These are phyloP conservation scores for Aspergillus vadensis DNA, from an alignment of 2,329 filamentous ascomycete species.

Conservation along the genomic window DNA sequence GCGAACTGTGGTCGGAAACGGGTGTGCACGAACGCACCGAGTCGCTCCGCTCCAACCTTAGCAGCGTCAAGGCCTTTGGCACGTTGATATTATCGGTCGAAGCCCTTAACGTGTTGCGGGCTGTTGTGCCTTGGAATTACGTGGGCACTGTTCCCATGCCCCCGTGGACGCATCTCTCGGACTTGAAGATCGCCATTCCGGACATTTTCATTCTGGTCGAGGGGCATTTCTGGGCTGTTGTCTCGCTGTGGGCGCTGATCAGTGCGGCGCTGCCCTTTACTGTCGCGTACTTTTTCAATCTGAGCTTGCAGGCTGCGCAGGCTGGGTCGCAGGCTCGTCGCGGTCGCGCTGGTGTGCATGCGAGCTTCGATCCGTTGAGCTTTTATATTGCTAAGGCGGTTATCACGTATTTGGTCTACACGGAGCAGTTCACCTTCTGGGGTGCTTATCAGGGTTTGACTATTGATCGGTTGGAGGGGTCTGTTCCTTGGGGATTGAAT, in stretches of 20 bases:
- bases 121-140: constrained; percentile 71
- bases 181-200: constrained; percentile 68
- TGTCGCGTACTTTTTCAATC: constrained; percentile 86
- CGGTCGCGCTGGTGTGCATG: constrained; percentile 15
- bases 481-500: constrained; percentile 42
- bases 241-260: constrained; percentile 74
- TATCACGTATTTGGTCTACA: constrained; percentile 78
- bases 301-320: constrained; percentile 59
- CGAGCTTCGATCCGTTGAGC: constrained; percentile 74
- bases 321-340: constrained; percentile 22
- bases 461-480: constrained; percentile 40
- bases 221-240: constrained; percentile 79
- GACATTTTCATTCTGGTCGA: constrained; percentile 80
- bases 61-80: constrained; percentile 70
- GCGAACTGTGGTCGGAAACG: constrained; percentile 37
- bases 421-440: constrained; percentile 47
- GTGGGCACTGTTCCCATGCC: constrained; percentile 72
- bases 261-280: constrained; percentile 69
- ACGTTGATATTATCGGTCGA: constrained; percentile 69
- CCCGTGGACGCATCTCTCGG: constrained; percentile 55
- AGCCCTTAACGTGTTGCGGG: constrained; percentile 66
- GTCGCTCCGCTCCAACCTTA: constrained; percentile 68
- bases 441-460: constrained; percentile 39
- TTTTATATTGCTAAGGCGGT: constrained; percentile 90
- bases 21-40: constrained; percentile 54